Conservation (phyloP, 345 rosid genomes). For the Aquilaria sinensis region DNA sequence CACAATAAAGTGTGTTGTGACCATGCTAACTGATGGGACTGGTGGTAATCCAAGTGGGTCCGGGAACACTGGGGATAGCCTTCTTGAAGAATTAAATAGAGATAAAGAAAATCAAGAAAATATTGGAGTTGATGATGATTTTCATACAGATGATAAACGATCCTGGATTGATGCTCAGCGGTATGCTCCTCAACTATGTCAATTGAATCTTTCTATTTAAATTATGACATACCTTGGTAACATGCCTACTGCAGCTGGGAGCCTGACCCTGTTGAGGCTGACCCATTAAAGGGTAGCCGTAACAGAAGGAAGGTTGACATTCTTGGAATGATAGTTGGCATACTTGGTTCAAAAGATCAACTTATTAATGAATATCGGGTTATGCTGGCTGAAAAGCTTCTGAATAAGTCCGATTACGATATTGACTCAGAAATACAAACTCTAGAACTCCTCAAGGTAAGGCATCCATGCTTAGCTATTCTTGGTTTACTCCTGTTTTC, state of each 20-base stretch:
- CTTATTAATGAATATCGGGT: conserved; percentile 91
- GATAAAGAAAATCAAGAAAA: conserved; percentile 88
- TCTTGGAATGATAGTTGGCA: conserved; percentile 89
- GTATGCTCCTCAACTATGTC: conserved; percentile 24
- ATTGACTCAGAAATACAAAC: conserved; percentile 91
- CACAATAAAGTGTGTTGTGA: conserved; percentile 91
- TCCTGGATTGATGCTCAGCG: conserved; percentile 74
- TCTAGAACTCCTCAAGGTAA: conserved; percentile 93
- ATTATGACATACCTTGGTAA: conserved; percentile 4
- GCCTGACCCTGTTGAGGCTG: conserved; percentile 96
- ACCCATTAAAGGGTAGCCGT: conserved; percentile 78
- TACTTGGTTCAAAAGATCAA: conserved; percentile 94
- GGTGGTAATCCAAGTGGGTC: conserved; percentile 81
- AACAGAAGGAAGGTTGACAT: conserved; percentile 84
- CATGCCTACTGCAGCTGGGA: conserved; percentile 66
- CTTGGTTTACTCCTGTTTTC: background rate
- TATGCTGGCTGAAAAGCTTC: conserved; percentile 97
- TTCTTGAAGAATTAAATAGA: conserved; percentile 92
- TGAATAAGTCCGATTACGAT: conserved; percentile 90
- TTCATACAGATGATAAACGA: conserved; percentile 81
- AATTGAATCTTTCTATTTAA: background rate
- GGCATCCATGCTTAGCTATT: conserved; percentile 11
- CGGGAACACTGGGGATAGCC: conserved; percentile 87
- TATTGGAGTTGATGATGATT: conserved; percentile 61
- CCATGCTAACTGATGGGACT: conserved; percentile 96